Conservation (phyloP, 768 basidiomycete species). For the Multifurca ochricompacta region DNA sequence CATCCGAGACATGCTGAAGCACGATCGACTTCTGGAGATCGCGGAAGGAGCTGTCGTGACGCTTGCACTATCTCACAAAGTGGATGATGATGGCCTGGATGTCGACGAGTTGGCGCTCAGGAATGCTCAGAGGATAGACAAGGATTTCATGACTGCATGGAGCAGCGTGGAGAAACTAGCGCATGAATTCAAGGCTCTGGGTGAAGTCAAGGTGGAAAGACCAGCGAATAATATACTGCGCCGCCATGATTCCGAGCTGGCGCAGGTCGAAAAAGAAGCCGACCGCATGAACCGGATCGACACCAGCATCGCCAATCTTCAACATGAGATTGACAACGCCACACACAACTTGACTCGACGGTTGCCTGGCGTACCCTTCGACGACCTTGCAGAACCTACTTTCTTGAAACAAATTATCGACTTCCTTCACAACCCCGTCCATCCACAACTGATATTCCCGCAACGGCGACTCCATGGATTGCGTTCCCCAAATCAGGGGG, state of each 20-base stretch:
- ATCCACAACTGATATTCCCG: neutral
- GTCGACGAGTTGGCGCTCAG: neutral
- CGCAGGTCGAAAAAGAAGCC: neutral
- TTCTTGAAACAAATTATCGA: neutral
- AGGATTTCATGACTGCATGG: slow-evolving; percentile 2
- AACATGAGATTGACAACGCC: neutral
- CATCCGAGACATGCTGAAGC: neutral
- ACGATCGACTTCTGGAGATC: neutral
- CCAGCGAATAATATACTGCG: no score
- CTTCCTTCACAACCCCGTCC: neutral
- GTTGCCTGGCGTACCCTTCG: slow-evolving; percentile 8
- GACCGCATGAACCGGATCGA: neutral
- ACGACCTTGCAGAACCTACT: neutral
- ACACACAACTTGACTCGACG: slow-evolving; percentile 1
- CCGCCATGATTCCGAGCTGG: neutral
- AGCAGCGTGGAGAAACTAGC: neutral
- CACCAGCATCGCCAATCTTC: neutral
- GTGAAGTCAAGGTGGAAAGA: neutral
- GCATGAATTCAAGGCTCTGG: neutral
- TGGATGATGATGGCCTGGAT: neutral
- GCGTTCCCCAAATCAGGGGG: neutral
- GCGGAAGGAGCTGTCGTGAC: neutral
- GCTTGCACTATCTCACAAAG: neutral
- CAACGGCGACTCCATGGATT: neutral
- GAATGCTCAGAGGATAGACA: slow-evolving; percentile 10